Percentiles rank a stretch among this genome's conserved stretches.
These are phyloP conservation scores for Psilocybe subaeruginosa DNA, from an alignment of 768 basidiomycete genomes.

Conservation along the genomic window DNA sequence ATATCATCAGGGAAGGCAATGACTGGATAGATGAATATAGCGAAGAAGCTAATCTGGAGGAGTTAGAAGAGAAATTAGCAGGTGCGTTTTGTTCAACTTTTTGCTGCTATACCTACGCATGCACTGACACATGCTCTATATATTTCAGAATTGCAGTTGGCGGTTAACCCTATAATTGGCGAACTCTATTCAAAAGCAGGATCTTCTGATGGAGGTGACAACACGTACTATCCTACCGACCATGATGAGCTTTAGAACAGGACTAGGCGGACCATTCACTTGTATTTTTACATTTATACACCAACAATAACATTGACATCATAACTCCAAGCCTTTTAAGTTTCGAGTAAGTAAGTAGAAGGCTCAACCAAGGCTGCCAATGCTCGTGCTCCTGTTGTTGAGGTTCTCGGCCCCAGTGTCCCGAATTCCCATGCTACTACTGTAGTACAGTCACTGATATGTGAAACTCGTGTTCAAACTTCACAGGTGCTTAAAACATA, in stretches of 20 bases:
- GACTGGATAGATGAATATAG: slow-evolving; percentile 81
- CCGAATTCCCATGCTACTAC: too few species aligned
- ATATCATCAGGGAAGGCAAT: slow-evolving; percentile 65
- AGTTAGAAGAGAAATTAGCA: slow-evolving; percentile 77
- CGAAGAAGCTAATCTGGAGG: slow-evolving; percentile 64
- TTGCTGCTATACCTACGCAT: not conserved
- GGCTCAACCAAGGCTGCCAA: too few species aligned
- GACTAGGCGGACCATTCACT: not conserved
- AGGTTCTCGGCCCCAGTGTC: too few species aligned
- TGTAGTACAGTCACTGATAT: too few species aligned
- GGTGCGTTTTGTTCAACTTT: slow-evolving; percentile 26
- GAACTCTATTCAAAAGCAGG: slow-evolving; percentile 22
- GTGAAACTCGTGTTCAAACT: too few species aligned
- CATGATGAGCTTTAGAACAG: slow-evolving; percentile 15
- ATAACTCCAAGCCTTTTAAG: too few species aligned
- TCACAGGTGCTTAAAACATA: too few species aligned
- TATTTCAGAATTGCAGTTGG: slow-evolving; percentile 24
- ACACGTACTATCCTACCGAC: slow-evolving; percentile 5
- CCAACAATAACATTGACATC: too few species aligned
- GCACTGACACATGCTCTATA: slow-evolving; percentile 7
- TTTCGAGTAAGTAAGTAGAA: too few species aligned
- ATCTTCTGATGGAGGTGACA: slow-evolving; percentile 2
- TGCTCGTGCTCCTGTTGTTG: too few species aligned
- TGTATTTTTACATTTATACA: too few species aligned
- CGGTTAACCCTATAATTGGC: slow-evolving; percentile 28